These are phyloP conservation scores for Hirsutella rhossiliensis DNA, from an alignment of 2,329 filamentous ascomycete genomes.

Conservation along the genomic window DNA sequence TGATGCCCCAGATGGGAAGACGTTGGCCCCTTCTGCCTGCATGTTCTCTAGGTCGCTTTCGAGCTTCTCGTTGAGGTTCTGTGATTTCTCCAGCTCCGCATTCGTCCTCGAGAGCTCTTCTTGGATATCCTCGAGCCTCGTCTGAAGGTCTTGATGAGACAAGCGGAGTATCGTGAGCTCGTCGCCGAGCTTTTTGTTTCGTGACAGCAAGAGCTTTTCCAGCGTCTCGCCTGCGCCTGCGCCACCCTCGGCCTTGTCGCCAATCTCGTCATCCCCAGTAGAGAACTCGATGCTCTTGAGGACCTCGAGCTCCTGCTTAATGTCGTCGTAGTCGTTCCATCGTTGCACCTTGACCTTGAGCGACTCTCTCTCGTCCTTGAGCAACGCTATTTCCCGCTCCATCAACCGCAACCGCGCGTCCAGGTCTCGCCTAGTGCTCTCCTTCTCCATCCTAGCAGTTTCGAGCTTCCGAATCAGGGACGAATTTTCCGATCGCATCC, in stretches of 20 bases:
- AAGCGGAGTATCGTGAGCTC: conserved; percentile 88
- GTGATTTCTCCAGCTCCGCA: conserved; percentile 73
- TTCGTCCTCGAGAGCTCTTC: conserved; percentile 76
- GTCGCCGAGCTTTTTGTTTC: conserved; percentile 94
- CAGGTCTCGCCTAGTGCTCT: conserved; percentile 63
- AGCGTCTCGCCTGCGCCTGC: conserved; percentile 58
- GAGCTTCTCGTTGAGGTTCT: conserved; percentile 74
- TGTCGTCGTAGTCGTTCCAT: conserved; percentile 89
- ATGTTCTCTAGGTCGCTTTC: conserved; percentile 85
- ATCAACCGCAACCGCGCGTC: conserved; percentile 66
- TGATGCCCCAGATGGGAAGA: conserved; percentile 80
- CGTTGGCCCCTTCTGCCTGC: conserved; percentile 73
- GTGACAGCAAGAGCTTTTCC: conserved; percentile 79
- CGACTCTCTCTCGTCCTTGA: conserved; percentile 70
- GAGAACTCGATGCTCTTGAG: conserved; percentile 97
- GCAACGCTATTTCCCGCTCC: conserved; percentile 62
- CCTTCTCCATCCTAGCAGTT: conserved; percentile 69
- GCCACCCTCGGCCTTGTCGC: conserved; percentile 19
- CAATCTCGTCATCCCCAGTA: conserved; percentile 64
- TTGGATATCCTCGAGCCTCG: conserved; percentile 65
- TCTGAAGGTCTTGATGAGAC: conserved; percentile 84
- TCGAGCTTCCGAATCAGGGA: conserved; percentile 84
- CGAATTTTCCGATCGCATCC: conserved; percentile 85
- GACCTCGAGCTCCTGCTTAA: conserved; percentile 92
- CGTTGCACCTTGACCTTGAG: conserved; percentile 74